Evolutionary conservation across 768 basidiomycete species (phyloP), one percentile per base, ranked within the genome.

Genomic region (Neoboletus brunneissimus): DNA sequence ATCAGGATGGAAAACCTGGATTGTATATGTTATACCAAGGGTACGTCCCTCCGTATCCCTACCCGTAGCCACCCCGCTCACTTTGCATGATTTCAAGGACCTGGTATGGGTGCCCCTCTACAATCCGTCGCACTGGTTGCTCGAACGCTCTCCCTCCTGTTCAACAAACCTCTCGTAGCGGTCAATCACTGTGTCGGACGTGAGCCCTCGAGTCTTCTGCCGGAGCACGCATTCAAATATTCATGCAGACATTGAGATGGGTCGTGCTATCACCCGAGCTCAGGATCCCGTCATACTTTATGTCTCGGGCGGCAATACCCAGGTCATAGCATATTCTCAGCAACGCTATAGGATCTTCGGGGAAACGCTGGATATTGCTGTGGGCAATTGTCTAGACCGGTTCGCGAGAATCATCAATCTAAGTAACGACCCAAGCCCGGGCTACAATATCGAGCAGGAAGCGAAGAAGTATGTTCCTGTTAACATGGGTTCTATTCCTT

Each of bases 131-230:
- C 92, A 1, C 75, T 99, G 27, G 90, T 98, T 32, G 97, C 97
- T 0, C 81, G 97, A 47, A 96, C 92, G 1, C 77, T 99, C 34
- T 88, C 93, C 2, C 80, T 97, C 5, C 71, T 99, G 55, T 94
- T 88, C 71, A 73, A 83, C 64, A 98, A 97, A 67, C 96, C 97
- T 4, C 79, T 99, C 6, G 85, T 99, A 4, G 95, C 94, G 1
- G 97, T 98, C n/a, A 99, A 99, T 70, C 97, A 99, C 72, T 99
- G 97, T 65, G 87, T 99, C 32, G 97, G 97, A 48, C 97, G 97
- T 98, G 92, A 75, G 55, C 54, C 9, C 5, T 32, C 49, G 16
- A 54, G 18, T 49, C 44, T 53, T 48, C 45, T 20, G 10, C 37
- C 38, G 47, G 6, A 23, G 10, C 23, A 27, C 20, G 11, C 25